Evolutionary conservation across 768 basidiomycete genomes (phyloP), one percentile per base, ranked within the genome.

Genomic region (Amanita phalloides): DNA sequence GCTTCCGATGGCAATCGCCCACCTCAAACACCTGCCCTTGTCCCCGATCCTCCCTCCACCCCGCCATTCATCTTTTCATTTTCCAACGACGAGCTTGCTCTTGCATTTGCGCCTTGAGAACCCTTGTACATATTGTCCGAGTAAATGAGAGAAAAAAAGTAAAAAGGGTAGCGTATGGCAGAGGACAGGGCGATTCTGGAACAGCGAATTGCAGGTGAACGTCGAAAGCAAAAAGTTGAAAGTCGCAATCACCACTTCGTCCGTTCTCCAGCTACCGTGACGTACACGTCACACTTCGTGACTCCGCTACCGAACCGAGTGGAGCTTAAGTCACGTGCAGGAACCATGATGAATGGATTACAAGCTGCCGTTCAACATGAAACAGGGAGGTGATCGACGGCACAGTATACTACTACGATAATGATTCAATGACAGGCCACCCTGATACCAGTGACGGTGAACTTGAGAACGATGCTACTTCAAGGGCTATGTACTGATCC

Each of bases 201-300:
- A 30, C 37, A 28, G 26, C 3, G 41, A 28, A 10, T 14, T 30
- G 38, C 6, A 8, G 23, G 42, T 51, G 49, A 44, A 51, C 49
- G 49, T 51, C 41, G 49, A 51, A 44, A 51, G 49, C 41, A 51
- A 44, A 32, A 33, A n/a, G 17, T 42, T 49, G 37, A 49, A 41
- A 21, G 37, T 38, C 38, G 17, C 37, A 14, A 17, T 23, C 25
- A 25, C 35, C 21, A 23, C 48, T 28, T 11, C 17, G 11, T 13
- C 37, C 37, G 23, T 49, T 11, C 25, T 38, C 38, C 46, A 10
- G 17, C 26, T 13, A 28, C 6, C 26, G 48, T 49, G 21, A 49
- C 48, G 25, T 41, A 14, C 20, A 4, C 2, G 32, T 25, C 37
- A 41, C 37, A 49, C 38, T 8, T 6, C 17, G 33, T 48, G 46